Evolutionary conservation across 495 filamentous ascomycete species (phyloP).

Genomic region (Beverwykella pulmonaria): DNA sequence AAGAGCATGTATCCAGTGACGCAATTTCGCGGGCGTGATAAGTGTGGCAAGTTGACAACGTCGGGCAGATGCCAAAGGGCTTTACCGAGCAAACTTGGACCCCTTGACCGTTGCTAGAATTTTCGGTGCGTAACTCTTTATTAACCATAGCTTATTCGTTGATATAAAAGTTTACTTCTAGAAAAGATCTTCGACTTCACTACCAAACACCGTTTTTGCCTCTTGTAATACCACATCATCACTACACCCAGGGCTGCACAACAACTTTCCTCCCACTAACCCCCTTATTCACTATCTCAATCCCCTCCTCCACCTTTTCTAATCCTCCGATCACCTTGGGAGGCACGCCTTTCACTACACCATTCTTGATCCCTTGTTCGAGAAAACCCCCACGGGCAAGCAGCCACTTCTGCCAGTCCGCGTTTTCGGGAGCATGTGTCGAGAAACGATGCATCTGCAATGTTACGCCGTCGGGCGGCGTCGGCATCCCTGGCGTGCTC

Average conservation of each 20-base stretch:
- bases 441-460: slow-evolving; percentile 15
- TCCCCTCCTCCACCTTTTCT: slow-evolving; percentile 8
- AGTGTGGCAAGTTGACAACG: too few species aligned
- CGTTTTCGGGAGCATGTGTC: slow-evolving; percentile 13
- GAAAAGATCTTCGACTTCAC: too few species aligned
- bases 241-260: slow-evolving; percentile 13
- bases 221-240: too few species aligned
- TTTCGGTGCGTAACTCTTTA: too few species aligned
- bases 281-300: slow-evolving; percentile 20
- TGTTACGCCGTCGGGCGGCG: slow-evolving; percentile 7
- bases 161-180: too few species aligned
- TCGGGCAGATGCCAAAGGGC: too few species aligned
- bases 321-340: slow-evolving; percentile 12
- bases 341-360: slow-evolving; percentile 17
- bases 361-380: slow-evolving; percentile 11
- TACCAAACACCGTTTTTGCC: too few species aligned
- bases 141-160: too few species aligned
- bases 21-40: too few species aligned
- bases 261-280: slow-evolving; percentile 26
- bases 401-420: slow-evolving; percentile 13
- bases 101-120: too few species aligned
- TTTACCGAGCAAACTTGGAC: too few species aligned
- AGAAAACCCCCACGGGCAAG: slow-evolving; percentile 12
- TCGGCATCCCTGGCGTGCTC: slow-evolving; percentile 10
- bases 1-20: too few species aligned